These are phyloP conservation scores for Gossypium stocksii DNA, from an alignment of 345 rosid genomes.

Conservation along the genomic window DNA sequence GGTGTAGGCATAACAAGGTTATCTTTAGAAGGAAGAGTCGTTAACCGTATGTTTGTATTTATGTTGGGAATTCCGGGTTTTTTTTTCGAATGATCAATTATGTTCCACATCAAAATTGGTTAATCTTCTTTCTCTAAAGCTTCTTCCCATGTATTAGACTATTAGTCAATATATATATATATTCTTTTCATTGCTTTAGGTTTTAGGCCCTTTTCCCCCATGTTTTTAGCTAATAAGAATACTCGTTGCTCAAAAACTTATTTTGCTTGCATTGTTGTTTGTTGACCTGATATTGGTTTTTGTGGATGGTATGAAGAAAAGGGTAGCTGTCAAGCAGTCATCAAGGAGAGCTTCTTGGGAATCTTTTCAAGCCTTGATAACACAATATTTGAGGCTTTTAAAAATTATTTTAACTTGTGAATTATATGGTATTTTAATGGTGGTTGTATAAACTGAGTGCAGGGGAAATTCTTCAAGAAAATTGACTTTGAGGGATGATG, in stretches of 20 bases:
- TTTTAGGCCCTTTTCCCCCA: neutral
- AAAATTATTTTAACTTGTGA: neutral
- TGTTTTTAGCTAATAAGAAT: neutral
- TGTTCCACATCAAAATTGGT: neutral
- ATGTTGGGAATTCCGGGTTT: constrained; percentile 8
- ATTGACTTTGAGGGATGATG: constrained; percentile 19
- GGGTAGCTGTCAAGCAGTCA: neutral
- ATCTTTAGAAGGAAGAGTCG: neutral
- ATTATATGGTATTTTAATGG: neutral
- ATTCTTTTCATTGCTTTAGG: neutral
- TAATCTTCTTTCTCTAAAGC: neutral
- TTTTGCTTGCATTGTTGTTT: neutral
- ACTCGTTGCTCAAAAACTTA: neutral
- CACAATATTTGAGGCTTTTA: neutral
- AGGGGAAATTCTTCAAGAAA: neutral
- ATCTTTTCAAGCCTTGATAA: constrained; percentile 1
- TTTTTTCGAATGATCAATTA: neutral
- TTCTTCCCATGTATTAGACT: neutral
- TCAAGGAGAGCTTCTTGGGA: neutral
- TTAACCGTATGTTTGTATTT: neutral
- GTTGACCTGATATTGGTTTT: neutral
- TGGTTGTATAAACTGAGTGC: neutral
- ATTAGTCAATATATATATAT: neutral
- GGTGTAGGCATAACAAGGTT: no score
- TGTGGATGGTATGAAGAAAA: neutral